Evolutionary conservation across 2,329 filamentous ascomycete genomes (phyloP), one percentile per base, ranked within the genome.

Genomic region (Pleurostoma richardsiae): DNA sequence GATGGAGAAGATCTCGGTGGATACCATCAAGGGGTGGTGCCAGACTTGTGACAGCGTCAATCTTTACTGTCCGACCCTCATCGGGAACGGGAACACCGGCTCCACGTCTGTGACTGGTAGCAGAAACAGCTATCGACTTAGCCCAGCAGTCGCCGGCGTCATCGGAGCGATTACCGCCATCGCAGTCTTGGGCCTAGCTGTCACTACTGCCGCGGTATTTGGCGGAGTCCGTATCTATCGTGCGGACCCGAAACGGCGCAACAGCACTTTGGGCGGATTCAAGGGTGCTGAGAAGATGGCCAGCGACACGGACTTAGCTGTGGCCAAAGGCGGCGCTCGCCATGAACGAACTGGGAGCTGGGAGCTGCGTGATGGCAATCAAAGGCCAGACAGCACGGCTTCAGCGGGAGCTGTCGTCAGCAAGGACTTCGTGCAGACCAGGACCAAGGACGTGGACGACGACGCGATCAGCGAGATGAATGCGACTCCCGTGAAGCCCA

Each of bases 261-360:
- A 46, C 6, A 45, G 47, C 4, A 53, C 53, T 5, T 43, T 59
- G 4, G 64, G 68, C 27, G 70, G 72, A 2, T 74, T 75, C 60
- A 72, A 68, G 47, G 68, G 72, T 8, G 56, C 61, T 0, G 69
- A 73, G 58, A 75, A 72, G 59, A 71, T 65, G 59, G 59, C 61
- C 0, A 64, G 61, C 3, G 74, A 77, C 45, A 56, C 60, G 0
- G 74, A 77, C 47, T 59, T 77, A 3, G 56, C 62, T 1, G 60
- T 73, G 3, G 63, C 65, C 1, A 63, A 60, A 40, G 57, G 57
- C 5, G 74, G 74, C 1, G 59, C 53, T 4, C 61, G 63, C 4
- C 71, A 76, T 31, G 73, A 72, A 52, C 67, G 74, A 5, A 56
- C 71, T 10, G 74, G 73, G 2, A 76, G 74, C 55, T 77, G 74